Percentiles rank a stretch among this genome's conserved stretches.
Conservation (phyloP, 2,329 filamentous ascomycete species). For the Alternaria panax region DNA sequence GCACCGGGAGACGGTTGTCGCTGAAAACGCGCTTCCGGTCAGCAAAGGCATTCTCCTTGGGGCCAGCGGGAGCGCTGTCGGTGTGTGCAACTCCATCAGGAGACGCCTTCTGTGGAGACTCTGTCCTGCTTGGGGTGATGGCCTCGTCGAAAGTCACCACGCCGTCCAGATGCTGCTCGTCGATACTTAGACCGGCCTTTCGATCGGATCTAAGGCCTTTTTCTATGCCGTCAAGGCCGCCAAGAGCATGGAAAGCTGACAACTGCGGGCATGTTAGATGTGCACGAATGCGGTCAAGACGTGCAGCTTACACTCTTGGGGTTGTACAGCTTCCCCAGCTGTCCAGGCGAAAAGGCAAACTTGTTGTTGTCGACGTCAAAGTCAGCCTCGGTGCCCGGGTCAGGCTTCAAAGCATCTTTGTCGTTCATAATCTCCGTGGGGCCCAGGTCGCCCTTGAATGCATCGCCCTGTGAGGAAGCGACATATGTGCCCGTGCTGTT, state of each 20-base stretch:
- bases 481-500: slow-evolving; percentile 67
- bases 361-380: slow-evolving; percentile 77
- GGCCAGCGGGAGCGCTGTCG: slow-evolving; percentile 33
- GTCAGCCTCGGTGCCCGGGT: slow-evolving; percentile 72
- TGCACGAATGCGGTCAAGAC: not conserved
- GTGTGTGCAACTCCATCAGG: slow-evolving; percentile 18
- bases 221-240: slow-evolving; percentile 75
- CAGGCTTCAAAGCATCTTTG: slow-evolving; percentile 74
- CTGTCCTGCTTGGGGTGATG: slow-evolving; percentile 37
- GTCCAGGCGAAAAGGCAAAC: slow-evolving; percentile 83
- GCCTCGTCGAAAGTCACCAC: slow-evolving; percentile 73
- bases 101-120: slow-evolving; percentile 29
- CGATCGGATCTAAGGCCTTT: slow-evolving; percentile 74
- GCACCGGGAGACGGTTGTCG: slow-evolving; percentile 73
- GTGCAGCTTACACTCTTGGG: slow-evolving; percentile 71
- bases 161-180: slow-evolving; percentile 72
- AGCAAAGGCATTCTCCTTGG: slow-evolving; percentile 52
- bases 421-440: slow-evolving; percentile 67
- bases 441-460: slow-evolving; percentile 52
- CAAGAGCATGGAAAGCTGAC: slow-evolving; percentile 74
- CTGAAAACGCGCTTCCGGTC: slow-evolving; percentile 76
- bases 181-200: slow-evolving; percentile 70
- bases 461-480: slow-evolving; percentile 52
- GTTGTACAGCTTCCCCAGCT: slow-evolving; percentile 81
- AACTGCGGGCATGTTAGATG: slow-evolving; percentile 4